Conservation (phyloP, 176 grass and related monocot genomes). For the Zea luxurians region DNA sequence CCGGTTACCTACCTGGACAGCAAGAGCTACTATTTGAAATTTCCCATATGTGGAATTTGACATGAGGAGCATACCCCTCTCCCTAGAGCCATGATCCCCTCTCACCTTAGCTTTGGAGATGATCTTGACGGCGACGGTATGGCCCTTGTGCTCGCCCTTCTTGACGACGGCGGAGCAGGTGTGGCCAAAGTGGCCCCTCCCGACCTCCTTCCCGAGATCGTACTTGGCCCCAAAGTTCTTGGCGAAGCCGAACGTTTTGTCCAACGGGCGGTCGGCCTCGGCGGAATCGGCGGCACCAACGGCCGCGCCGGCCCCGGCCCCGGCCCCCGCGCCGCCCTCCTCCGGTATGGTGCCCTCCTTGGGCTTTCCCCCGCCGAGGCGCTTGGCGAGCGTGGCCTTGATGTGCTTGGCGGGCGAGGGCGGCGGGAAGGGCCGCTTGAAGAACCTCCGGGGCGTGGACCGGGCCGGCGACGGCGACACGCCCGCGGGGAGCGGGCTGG, state of each 20-base stretch:
- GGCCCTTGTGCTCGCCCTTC: slow-evolving; percentile 90
- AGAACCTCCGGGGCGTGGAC: slow-evolving; percentile 86
- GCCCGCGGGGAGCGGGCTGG: slow-evolving; percentile 69
- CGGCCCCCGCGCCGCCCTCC: slow-evolving; percentile 36
- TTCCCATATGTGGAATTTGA: slow-evolving; percentile 12
- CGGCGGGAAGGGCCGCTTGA: slow-evolving; percentile 90
- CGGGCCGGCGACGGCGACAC: slow-evolving; percentile 82
- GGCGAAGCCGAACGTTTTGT: slow-evolving; percentile 84
- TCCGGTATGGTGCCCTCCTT: slow-evolving; percentile 85
- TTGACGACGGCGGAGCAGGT: slow-evolving; percentile 80
- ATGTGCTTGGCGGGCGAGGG: slow-evolving; percentile 95
- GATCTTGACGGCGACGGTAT: slow-evolving; percentile 88
- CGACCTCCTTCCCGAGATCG: slow-evolving; percentile 97
- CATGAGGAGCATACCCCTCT: slow-evolving; percentile 1
- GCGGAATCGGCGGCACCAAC: slow-evolving; percentile 25
- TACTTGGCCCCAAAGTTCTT: slow-evolving; percentile 96
- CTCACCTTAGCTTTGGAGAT: slow-evolving; percentile 96
- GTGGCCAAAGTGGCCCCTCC: slow-evolving; percentile 93
- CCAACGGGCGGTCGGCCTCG: slow-evolving; percentile 74
- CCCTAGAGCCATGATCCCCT: neutral
- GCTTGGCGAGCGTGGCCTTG: slow-evolving; percentile 78
- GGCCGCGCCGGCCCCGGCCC: slow-evolving; percentile 21
- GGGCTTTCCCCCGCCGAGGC: slow-evolving; percentile 60
- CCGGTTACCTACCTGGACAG: neutral
- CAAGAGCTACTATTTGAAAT: slow-evolving; percentile 27